A percentile compares a stretch with the other conserved stretches of the same genome.
Conservation (phyloP, 1,284 basidiomycete species). For the Rhodotorula sp. region DNA sequence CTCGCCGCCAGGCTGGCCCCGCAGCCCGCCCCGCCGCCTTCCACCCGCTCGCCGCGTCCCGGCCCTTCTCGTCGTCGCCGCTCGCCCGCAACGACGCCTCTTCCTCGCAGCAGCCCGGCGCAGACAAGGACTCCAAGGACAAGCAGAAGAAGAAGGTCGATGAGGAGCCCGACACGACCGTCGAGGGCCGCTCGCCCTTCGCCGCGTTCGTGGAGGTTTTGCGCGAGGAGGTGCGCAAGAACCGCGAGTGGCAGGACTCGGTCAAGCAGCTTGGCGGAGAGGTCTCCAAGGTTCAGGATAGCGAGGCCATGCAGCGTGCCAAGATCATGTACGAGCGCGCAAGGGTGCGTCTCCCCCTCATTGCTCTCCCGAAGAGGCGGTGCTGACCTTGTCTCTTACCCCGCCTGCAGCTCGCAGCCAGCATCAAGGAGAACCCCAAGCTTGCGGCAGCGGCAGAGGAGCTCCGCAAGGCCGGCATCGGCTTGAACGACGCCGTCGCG, state of each 20-base stretch:
- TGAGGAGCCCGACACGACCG: slow-evolving; percentile 39
- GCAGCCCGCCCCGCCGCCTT: not conserved
- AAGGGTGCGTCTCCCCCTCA: slow-evolving; percentile 63
- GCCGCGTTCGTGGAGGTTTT: slow-evolving; percentile 94
- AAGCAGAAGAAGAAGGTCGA: slow-evolving; percentile 27
- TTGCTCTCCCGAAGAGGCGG: not conserved
- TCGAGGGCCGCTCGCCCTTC: slow-evolving; percentile 69
- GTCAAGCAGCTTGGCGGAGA: slow-evolving; percentile 96
- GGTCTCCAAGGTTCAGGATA: slow-evolving; percentile 94
- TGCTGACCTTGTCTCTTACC: not conserved
- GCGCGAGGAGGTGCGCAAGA: slow-evolving; percentile 88
- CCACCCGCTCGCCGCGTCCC: not conserved
- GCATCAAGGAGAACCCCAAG: slow-evolving; percentile 94
- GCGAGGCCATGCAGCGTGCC: slow-evolving; percentile 91
- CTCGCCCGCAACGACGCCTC: not conserved
- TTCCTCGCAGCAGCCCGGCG: slow-evolving; percentile 12
- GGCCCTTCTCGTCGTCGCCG: slow-evolving; percentile 4
- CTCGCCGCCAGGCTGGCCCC: not conserved
- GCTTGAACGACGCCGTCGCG: slow-evolving; percentile 88
- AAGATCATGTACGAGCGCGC: slow-evolving; percentile 89
- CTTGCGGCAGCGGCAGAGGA: slow-evolving; percentile 89
- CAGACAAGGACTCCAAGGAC: slow-evolving; percentile 4
- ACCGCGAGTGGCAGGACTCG: slow-evolving; percentile 91
- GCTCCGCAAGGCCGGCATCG: slow-evolving; percentile 82
- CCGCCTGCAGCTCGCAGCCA: slow-evolving; percentile 70